A percentile compares a stretch with the other conserved stretches of the same genome.
These are phyloP conservation scores for Cicer cuneatum DNA, from an alignment of 306 rosid genomes.

Conservation along the genomic window DNA sequence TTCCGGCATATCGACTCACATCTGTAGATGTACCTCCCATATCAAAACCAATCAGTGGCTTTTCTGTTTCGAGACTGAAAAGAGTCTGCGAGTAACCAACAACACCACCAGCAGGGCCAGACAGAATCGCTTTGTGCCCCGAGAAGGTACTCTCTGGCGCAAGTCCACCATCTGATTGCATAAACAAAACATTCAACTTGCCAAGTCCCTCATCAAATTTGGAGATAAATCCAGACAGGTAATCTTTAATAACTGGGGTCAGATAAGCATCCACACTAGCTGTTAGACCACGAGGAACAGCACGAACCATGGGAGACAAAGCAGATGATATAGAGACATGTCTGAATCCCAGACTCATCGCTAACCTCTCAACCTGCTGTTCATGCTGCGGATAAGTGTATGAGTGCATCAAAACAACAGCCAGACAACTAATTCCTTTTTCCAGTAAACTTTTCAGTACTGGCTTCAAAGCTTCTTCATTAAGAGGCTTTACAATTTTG, in stretches of 20 bases:
- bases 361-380: constrained; percentile 63
- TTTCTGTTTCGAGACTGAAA: constrained; percentile 79
- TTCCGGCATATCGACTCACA: constrained; percentile 93
- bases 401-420: constrained; percentile 92
- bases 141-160: constrained; percentile 93
- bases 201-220: constrained; percentile 78
- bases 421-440: constrained; percentile 80
- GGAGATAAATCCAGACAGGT: constrained; percentile 88
- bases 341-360: constrained; percentile 78
- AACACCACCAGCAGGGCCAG: constrained; percentile 99
- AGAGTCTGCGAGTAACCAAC: constrained; percentile 97
- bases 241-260: constrained; percentile 94
- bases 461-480: constrained; percentile 67
- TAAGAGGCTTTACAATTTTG: constrained; percentile 72
- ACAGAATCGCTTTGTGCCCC: constrained; percentile 91
- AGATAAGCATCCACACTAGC: constrained; percentile 96
- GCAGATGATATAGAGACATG: constrained; percentile 94
- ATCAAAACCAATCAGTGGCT: constrained; percentile 93
- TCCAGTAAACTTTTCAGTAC: constrained; percentile 60
- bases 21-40: constrained; percentile 99
- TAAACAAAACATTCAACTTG: constrained; percentile 86
- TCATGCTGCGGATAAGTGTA: constrained; percentile 88
- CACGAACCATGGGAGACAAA: constrained; percentile 96
- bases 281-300: constrained; percentile 94
- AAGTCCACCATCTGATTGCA: constrained; percentile 99